Evolutionary conservation across 2,329 filamentous ascomycete species (phyloP).

Genomic region (Geosmithia flava): DNA sequence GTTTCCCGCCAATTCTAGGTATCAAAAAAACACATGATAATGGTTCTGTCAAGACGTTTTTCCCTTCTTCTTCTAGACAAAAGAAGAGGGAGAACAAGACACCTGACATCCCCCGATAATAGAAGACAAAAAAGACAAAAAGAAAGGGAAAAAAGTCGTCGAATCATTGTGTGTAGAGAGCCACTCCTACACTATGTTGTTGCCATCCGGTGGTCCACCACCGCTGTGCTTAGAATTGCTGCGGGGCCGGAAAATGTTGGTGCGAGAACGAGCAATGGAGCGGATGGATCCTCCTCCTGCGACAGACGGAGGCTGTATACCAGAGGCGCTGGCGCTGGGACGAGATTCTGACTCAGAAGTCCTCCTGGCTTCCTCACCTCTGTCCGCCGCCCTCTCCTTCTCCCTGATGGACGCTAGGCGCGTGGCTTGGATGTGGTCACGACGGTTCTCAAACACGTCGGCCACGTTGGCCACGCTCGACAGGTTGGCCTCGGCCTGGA

Average conservation of each 20-base stretch:
- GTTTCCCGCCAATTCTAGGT: too few species aligned
- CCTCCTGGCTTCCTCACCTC: constrained; percentile 10
- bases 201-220: too few species aligned
- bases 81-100: too few species aligned
- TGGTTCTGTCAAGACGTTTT: too few species aligned
- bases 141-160: too few species aligned
- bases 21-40: neutral
- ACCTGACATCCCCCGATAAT: too few species aligned
- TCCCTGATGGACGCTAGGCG: constrained; percentile 24
- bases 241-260: neutral
- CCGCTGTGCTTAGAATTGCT: neutral
- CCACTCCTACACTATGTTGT: too few species aligned
- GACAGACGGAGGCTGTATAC: constrained; percentile 12
- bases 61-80: too few species aligned
- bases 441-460: constrained; percentile 31
- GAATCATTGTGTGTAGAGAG: too few species aligned
- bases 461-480: constrained; percentile 25
- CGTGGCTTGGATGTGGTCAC: constrained; percentile 18
- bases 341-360: constrained; percentile 5
- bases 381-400: constrained; percentile 17
- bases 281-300: neutral
- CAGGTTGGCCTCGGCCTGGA: constrained; percentile 8
- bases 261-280: neutral
- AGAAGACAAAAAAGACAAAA: too few species aligned
- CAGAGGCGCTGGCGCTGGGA: constrained; percentile 16